Percentiles rank a stretch among this genome's conserved stretches.
These are phyloP conservation scores for Geum urbanum DNA, from an alignment of 306 rosid species.

Conservation along the genomic window DNA sequence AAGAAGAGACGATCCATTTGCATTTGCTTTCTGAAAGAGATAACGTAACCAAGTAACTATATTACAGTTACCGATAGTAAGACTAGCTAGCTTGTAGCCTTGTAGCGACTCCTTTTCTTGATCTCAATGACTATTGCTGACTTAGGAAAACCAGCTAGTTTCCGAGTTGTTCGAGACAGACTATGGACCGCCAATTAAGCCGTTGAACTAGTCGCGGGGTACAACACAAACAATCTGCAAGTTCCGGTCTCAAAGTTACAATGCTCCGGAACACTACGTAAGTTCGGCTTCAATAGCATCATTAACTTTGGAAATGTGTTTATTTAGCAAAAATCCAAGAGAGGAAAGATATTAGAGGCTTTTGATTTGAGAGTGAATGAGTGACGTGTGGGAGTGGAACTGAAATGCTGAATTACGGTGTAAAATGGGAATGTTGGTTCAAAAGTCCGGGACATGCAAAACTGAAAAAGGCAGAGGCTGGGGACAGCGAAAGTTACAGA, in stretches of 20 bases:
- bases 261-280: too few species aligned
- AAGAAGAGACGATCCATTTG: background rate
- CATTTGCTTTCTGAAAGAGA: background rate
- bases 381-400: background rate
- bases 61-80: background rate
- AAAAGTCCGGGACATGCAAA: slow-evolving; percentile 31
- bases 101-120: background rate
- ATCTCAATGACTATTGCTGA: background rate
- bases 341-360: background rate
- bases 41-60: background rate
- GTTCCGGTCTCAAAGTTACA: too few species aligned
- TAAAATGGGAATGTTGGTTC: slow-evolving; percentile 46
- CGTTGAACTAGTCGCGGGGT: slow-evolving; percentile 2
- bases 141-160: background rate
- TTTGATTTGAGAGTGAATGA: background rate
- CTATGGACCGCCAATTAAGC: background rate
- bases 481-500: slow-evolving; percentile 30
- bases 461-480: slow-evolving; percentile 29
- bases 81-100: background rate
- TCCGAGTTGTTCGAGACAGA: slow-evolving; percentile 5
- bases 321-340: background rate
- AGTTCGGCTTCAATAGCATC: too few species aligned
- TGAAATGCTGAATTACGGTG: background rate
- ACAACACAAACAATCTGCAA: too few species aligned
- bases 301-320: too few species aligned